Percentiles rank a stretch among this genome's conserved stretches.
phyloP scores from a whole-genome alignment of 2,329 filamentous ascomycete species.

The Tolypocladium ovalisporum region DNA sequence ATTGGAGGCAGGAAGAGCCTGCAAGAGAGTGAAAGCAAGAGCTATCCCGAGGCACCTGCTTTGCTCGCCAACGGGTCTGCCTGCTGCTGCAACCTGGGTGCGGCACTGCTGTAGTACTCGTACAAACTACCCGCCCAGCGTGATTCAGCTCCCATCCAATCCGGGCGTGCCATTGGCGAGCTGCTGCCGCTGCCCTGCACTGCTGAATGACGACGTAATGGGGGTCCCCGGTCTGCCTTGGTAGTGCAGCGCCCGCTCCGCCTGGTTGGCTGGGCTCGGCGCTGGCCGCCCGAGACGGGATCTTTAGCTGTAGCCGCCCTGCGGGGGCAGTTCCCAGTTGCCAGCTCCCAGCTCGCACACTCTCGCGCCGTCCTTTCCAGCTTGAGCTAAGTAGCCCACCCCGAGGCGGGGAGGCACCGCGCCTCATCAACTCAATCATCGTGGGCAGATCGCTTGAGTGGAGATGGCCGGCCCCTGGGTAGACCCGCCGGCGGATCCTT shows the following conservation, averaged over 20 bases:
- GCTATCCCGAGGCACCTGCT: not conserved
- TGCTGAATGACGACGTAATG: slow-evolving; percentile 7
- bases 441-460: not conserved
- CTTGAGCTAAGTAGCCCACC: not conserved
- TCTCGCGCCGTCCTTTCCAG: not conserved
- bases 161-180: not conserved
- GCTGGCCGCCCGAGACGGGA: not conserved
- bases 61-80: not conserved
- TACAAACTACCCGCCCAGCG: not conserved
- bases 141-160: not conserved
- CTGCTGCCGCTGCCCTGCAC: not conserved
- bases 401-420: not conserved
- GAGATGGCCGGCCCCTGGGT: not conserved
- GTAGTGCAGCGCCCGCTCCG: not conserved
- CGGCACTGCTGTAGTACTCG: no score
- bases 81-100: not conserved
- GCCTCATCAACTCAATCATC: not conserved
- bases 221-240: not conserved
- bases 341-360: not conserved
- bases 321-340: not conserved
- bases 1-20: not conserved
- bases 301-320: not conserved
- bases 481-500: not conserved
- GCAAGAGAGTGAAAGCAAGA: not conserved
- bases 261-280: not conserved